Evolutionary conservation across 2,329 filamentous ascomycete species (phyloP).

Genomic region (Colletotrichum coccodes): DNA sequence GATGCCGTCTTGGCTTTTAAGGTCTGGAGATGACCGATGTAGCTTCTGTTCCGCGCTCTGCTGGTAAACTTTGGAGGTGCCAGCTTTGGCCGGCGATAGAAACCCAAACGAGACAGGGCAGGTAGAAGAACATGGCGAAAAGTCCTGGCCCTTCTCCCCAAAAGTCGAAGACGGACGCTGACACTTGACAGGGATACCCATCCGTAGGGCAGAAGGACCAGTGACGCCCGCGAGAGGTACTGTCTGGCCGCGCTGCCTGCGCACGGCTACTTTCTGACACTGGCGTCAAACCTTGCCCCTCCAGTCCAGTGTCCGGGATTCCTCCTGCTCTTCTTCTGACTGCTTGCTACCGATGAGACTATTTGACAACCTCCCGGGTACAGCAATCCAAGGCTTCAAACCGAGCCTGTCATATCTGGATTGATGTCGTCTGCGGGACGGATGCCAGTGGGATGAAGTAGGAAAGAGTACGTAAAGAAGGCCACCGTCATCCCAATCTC

Average conservation of each 20-base stretch:
- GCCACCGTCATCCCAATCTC: neutral
- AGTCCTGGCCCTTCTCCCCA: too few relatives aligned
- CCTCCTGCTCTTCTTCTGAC: neutral
- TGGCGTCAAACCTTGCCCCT: slow-evolving; percentile 24
- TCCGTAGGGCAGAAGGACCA: slow-evolving; percentile 9
- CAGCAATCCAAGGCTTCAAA: neutral
- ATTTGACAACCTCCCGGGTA: too few relatives aligned
- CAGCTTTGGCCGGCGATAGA: too few relatives aligned
- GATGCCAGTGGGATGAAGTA: neutral
- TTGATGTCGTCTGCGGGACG: neutral
- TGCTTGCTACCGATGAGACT: neutral
- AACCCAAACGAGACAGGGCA: neutral
- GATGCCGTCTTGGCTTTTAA: slow-evolving; percentile 11
- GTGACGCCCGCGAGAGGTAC: slow-evolving; percentile 17
- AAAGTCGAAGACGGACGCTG: neutral
- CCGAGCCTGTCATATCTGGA: neutral
- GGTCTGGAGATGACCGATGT: slow-evolving; percentile 20
- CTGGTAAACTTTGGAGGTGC: neutral
- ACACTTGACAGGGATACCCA: slow-evolving; percentile 10
- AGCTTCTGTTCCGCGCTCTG: neutral
- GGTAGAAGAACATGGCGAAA: neutral
- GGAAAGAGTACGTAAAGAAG: neutral
- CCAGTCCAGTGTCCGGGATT: neutral
- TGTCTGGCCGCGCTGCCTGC: slow-evolving; percentile 11
- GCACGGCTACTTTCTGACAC: slow-evolving; percentile 32